Percentiles rank a stretch among this genome's conserved stretches.
Evolutionary conservation across 108 stramenopile species (phyloP).

Genomic region (Nitzschia inconspicua): DNA sequence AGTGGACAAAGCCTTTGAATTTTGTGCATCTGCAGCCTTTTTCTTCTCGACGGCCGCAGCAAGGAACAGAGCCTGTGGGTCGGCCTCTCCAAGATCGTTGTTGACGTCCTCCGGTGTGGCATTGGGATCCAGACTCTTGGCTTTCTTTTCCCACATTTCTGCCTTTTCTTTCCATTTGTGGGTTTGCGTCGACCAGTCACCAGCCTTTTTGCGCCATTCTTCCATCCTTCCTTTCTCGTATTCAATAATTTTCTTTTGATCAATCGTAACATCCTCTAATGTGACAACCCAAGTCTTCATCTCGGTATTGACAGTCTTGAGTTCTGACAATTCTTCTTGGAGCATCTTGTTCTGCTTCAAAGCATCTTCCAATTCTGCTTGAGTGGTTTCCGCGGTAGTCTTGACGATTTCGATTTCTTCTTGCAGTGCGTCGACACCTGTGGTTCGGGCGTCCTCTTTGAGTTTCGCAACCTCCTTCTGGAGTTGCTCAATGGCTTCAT

Average conservation of each 20-base stretch:
- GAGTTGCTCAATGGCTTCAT: constrained; percentile 15
- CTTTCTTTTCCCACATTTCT: constrained; percentile 28
- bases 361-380: constrained; percentile 15
- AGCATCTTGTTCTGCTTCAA: constrained; percentile 12
- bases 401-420: constrained; percentile 20
- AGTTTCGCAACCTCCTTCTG: constrained; percentile 6
- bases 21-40: constrained; percentile 5
- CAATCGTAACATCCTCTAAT: not conserved
- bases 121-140: constrained; percentile 3
- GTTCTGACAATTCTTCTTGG: constrained; percentile 9
- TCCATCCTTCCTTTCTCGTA: constrained; percentile 12
- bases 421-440: constrained; percentile 6
- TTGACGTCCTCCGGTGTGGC: not conserved
- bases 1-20: not conserved
- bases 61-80: constrained; percentile 32
- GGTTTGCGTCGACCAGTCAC: constrained; percentile 30
- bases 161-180: constrained; percentile 32
- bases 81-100: not conserved
- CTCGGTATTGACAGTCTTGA: constrained; percentile 10
- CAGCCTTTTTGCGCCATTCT: constrained; percentile 33
- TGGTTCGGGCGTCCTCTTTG: constrained; percentile 4
- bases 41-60: constrained; percentile 26
- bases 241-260: constrained; percentile 14
- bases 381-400: not conserved
- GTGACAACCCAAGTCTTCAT: not conserved